phyloP scores from a whole-genome alignment of 2,329 filamentous ascomycete genomes.

The Talaromyces atroroseus region DNA sequence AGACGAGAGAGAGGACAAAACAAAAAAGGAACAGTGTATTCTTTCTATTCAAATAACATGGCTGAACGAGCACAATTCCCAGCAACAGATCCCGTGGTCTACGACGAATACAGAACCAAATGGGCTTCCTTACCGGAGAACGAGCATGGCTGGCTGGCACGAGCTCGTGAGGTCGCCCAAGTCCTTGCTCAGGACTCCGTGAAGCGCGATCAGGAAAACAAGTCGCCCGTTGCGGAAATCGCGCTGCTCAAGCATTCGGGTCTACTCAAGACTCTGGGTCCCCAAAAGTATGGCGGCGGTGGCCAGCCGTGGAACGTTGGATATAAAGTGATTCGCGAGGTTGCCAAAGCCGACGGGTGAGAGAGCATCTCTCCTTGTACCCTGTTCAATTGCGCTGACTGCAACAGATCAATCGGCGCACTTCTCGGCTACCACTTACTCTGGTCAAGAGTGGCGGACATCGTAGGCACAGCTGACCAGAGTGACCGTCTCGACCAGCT shows the following conservation, averaged over 20 bases:
- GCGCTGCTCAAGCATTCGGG: constrained; percentile 49
- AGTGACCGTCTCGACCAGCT: constrained; percentile 52
- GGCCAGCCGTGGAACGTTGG: constrained; percentile 51
- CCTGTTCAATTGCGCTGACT: neutral
- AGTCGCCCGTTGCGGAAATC: constrained; percentile 48
- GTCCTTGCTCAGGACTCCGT: constrained; percentile 48
- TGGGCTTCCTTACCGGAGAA: constrained; percentile 37
- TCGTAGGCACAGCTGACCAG: constrained; percentile 58
- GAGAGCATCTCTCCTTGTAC: neutral
- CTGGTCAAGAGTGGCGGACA: constrained; percentile 57
- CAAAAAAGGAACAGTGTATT: neutral
- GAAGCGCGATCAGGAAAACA: constrained; percentile 47
- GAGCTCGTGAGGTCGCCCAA: constrained; percentile 46
- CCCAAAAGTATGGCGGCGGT: constrained; percentile 48
- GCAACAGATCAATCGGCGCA: constrained; percentile 54
- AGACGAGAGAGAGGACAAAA: neutral
- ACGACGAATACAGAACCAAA: constrained; percentile 35
- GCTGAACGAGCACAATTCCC: constrained; percentile 5
- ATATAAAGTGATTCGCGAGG: constrained; percentile 56
- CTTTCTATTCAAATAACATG: neutral
- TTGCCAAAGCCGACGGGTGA: constrained; percentile 59
- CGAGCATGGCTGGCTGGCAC: constrained; percentile 42
- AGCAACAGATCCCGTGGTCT: constrained; percentile 36
- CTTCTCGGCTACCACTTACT: constrained; percentile 60
- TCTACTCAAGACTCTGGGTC: constrained; percentile 47